Evolutionary conservation across 2,329 filamentous ascomycete genomes (phyloP).

Genomic region (Sporothrix globosa): DNA sequence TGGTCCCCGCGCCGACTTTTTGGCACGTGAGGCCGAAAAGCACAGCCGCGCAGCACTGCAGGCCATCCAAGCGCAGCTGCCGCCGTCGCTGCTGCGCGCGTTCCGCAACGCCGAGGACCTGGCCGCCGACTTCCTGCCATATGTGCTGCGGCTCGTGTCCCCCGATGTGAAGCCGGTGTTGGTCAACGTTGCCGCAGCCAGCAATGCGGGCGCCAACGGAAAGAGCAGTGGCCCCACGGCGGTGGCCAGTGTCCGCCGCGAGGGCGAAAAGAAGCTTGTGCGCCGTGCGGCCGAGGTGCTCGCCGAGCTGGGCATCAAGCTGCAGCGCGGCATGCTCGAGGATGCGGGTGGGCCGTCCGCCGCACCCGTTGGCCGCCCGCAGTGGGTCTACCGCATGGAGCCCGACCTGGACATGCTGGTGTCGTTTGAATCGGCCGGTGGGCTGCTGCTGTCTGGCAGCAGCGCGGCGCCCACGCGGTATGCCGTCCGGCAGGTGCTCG

Average conservation of each 20-base stretch:
- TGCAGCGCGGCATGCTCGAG: slow-evolving; percentile 81
- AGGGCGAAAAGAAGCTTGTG: slow-evolving; percentile 80
- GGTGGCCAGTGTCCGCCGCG: slow-evolving; percentile 80
- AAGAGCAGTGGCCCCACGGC: slow-evolving; percentile 56
- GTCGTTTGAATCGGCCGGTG: slow-evolving; percentile 69
- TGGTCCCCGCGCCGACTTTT: slow-evolving; percentile 79
- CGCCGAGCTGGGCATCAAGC: slow-evolving; percentile 76
- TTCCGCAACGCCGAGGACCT: slow-evolving; percentile 81
- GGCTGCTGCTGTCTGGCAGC: slow-evolving; percentile 56
- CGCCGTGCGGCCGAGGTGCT: slow-evolving; percentile 78
- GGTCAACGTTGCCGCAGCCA: slow-evolving; percentile 58
- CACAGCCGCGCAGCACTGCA: slow-evolving; percentile 75
- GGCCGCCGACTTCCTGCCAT: slow-evolving; percentile 81
- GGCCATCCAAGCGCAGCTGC: slow-evolving; percentile 71
- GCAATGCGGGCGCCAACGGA: not conserved
- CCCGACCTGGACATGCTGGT: slow-evolving; percentile 81
- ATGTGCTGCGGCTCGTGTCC: slow-evolving; percentile 78
- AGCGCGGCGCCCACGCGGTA: slow-evolving; percentile 78
- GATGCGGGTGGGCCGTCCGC: slow-evolving; percentile 37
- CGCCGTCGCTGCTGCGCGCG: slow-evolving; percentile 70
- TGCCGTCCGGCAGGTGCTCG: slow-evolving; percentile 88
- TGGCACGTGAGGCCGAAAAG: slow-evolving; percentile 78
- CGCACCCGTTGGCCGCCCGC: slow-evolving; percentile 57
- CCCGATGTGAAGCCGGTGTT: slow-evolving; percentile 91
- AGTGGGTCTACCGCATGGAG: slow-evolving; percentile 93